Evolutionary conservation across 2,329 filamentous ascomycete species (phyloP).

Genomic region (Ceratocystis variospora): DNA sequence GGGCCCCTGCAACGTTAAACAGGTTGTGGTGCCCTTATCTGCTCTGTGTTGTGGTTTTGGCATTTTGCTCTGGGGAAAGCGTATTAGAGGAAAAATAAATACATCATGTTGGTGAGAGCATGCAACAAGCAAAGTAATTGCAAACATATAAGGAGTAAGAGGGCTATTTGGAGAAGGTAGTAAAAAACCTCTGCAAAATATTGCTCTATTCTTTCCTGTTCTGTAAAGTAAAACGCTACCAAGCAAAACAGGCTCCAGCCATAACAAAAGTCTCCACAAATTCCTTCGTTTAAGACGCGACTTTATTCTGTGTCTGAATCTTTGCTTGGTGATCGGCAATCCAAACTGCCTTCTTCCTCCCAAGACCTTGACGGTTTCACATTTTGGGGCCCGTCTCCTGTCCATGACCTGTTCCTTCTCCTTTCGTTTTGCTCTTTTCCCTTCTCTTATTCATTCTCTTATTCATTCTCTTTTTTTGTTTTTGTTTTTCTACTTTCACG

Average conservation of each 20-base stretch:
- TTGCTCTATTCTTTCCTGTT: no score
- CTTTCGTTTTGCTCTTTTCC: not conserved
- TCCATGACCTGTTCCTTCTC: not conserved
- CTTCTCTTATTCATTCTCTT: not conserved
- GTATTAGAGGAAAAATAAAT: no score
- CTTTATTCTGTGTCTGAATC: not conserved
- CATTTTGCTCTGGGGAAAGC: not conserved
- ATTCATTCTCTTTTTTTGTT: not conserved
- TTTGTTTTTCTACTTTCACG: not conserved
- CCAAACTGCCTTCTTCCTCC: not conserved
- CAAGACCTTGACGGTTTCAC: constrained; percentile 7
- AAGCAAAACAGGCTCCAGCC: not conserved
- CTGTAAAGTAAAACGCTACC: no score
- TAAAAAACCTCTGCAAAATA: no score
- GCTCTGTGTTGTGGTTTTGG: not conserved
- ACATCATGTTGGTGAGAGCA: no score
- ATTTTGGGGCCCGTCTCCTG: constrained; percentile 3
- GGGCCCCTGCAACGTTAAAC: not conserved
- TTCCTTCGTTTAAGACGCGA: not conserved
- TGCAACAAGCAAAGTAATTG: no score
- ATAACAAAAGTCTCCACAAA: not conserved
- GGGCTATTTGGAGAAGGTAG: no score
- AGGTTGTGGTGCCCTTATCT: not conserved
- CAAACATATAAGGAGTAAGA: no score
- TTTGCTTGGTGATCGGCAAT: not conserved